phyloP scores from a whole-genome alignment of 768 basidiomycete species.

The Boletales sp. region DNA sequence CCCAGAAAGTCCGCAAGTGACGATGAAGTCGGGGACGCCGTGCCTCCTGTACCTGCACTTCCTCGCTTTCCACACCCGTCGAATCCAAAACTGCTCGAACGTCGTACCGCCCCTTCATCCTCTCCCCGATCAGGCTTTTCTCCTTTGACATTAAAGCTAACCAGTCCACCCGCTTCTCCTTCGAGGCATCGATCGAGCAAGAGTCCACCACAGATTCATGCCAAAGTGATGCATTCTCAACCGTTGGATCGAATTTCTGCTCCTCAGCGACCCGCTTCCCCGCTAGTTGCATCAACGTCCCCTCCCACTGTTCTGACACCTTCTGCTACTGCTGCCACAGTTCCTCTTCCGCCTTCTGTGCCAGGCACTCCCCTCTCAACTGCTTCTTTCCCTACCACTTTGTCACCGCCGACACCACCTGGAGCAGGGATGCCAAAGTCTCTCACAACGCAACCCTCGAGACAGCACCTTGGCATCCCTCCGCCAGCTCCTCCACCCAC shows the following conservation, averaged over 20 bases:
- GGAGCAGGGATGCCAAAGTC: slow-evolving; percentile 9
- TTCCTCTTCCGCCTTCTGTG: slow-evolving; percentile 15
- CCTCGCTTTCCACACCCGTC: slow-evolving; percentile 26
- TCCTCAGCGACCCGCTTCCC: slow-evolving; percentile 9
- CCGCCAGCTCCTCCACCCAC: slow-evolving; percentile 31
- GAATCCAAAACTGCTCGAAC: slow-evolving; percentile 27
- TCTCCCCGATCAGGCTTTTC: slow-evolving; percentile 27
- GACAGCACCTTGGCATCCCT: slow-evolving; percentile 27
- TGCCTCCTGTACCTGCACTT: slow-evolving; percentile 32
- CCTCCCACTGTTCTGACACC: slow-evolving; percentile 3
- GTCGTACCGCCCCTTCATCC: slow-evolving; percentile 21
- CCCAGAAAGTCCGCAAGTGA: slow-evolving; percentile 27
- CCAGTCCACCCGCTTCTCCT: slow-evolving; percentile 18
- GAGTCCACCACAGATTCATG: slow-evolving; percentile 26
- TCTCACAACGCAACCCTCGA: slow-evolving; percentile 13
- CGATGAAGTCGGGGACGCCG: slow-evolving; percentile 27
- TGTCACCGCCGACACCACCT: neutral
- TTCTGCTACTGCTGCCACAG: slow-evolving; percentile 1
- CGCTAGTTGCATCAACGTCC: slow-evolving; percentile 6
- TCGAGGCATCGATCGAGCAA: slow-evolving; percentile 20
- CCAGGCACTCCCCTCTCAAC: slow-evolving; percentile 19
- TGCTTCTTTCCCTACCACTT: slow-evolving; percentile 6
- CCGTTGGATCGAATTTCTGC: slow-evolving; percentile 7
- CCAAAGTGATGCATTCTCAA: slow-evolving; percentile 6
- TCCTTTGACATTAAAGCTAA: slow-evolving; percentile 23